Conservation (phyloP, 306 rosid genomes). For the Chamaecrista fasciculata region DNA sequence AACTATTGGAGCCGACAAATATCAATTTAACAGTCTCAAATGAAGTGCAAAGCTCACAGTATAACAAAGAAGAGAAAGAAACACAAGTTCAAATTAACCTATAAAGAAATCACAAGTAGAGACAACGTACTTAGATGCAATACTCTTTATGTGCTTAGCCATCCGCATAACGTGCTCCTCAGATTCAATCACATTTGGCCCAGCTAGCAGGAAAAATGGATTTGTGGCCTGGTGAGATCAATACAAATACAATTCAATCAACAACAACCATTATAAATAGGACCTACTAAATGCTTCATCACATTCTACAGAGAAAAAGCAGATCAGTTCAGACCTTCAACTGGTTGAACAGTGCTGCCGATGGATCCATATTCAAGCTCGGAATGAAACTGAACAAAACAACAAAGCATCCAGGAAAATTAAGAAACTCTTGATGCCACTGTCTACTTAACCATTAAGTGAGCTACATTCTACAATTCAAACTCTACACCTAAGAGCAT, state of each 20-base stretch:
- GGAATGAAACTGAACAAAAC: neutral
- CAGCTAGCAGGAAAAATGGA: conserved; percentile 86
- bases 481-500: neutral
- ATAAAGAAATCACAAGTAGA: neutral
- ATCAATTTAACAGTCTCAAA: neutral
- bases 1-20: neutral
- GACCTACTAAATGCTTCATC: conserved; percentile 10
- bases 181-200: conserved; percentile 96
- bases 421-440: neutral
- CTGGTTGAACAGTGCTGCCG: conserved; percentile 39
- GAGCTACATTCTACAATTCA: conserved; percentile 1
- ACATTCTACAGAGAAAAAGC: neutral
- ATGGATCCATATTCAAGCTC: conserved; percentile 38
- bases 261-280: neutral
- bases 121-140: conserved; percentile 64
- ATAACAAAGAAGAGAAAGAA: neutral
- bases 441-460: neutral
- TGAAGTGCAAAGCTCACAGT: neutral
- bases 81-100: neutral
- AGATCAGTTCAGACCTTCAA: conserved; percentile 37
- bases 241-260: conserved; percentile 27
- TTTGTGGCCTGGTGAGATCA: conserved; percentile 56
- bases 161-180: conserved; percentile 80
- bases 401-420: neutral
- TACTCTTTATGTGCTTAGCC: conserved; percentile 68